Evolutionary conservation across 805 yeast genomes (phyloP), one percentile per base, ranked within the genome.

Genomic region (Wickerhamiella cacticola): DNA sequence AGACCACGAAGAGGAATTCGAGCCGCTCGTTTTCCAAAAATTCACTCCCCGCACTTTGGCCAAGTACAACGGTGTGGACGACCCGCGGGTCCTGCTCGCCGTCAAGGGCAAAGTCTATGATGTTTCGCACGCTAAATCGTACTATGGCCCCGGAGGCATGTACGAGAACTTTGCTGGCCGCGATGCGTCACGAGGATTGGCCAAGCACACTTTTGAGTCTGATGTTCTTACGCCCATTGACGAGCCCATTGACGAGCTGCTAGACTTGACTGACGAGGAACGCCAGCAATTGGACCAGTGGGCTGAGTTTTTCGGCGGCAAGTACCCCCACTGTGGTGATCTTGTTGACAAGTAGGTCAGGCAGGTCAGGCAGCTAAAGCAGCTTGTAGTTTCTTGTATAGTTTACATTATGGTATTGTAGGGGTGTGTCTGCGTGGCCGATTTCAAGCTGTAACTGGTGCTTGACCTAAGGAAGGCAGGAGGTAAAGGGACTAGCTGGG

Each of bases 71-170:
- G 97, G 97, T 1, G 75, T 69, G 46, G 86, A 82, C 53, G 80
- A 82, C 53, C 79, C 79, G 46, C 78, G 77, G 57, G 85, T 89
- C n/a, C 82, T 80, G 59, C 75, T 89, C 52, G 92, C 85, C 0
- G 85, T 89, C n/a, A 76, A 73, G 55, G 94, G 95, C 1, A 79
- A 72, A 22, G 95, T 89, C 2, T 89, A 74, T 58, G 96, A 89
- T 59, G 94, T 86, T 18, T 69, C 84, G 4, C 68, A 70, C 9
- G 94, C 94, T 0, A 75, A 88, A 54, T 74, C 75, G 41, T 88
- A 89, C 61, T 89, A 89, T 63, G 97, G 97, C 0, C 97, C 97
- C 5, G 84, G 89, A 25, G 96, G 96, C 0, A 95, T 96, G 0
- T 89, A 89, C 65, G 79, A 83, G 38, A 85, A 83, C 60, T 89